These are phyloP conservation scores for Platismatia glauca DNA, from an alignment of 495 filamentous ascomycete species.

Conservation along the genomic window DNA sequence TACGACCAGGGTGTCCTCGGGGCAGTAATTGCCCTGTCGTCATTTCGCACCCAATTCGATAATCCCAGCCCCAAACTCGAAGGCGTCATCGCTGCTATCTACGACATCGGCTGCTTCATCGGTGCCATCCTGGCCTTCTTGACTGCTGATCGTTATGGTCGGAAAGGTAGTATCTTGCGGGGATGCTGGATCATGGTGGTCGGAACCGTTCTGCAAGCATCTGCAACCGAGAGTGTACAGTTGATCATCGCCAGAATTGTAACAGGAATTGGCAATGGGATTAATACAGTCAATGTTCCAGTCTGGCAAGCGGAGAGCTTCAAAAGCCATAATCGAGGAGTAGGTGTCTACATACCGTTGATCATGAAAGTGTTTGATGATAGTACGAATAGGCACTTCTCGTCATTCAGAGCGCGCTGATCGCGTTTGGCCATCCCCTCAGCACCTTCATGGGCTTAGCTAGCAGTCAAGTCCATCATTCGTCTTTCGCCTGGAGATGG, in stretches of 20 bases:
- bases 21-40: constrained; percentile 45
- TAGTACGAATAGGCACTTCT: constrained; percentile 17
- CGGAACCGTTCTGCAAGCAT: constrained; percentile 31
- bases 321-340: constrained; percentile 24
- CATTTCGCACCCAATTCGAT: constrained; percentile 43
- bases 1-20: constrained; percentile 52
- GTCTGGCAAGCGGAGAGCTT: constrained; percentile 25
- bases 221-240: constrained; percentile 29
- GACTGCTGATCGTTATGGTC: constrained; percentile 35
- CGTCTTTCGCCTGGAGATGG: constrained; percentile 24
- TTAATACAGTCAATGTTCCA: constrained; percentile 24
- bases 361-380: neutral
- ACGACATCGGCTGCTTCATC: constrained; percentile 40
- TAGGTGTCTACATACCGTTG: neutral
- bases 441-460: constrained; percentile 26
- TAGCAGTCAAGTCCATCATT: constrained; percentile 20
- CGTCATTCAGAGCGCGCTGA: constrained; percentile 22
- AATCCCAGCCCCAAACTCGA: constrained; percentile 32
- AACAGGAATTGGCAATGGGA: constrained; percentile 28
- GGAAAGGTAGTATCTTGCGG: constrained; percentile 35
- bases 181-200: constrained; percentile 38
- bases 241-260: constrained; percentile 37
- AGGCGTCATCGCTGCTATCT: constrained; percentile 38
- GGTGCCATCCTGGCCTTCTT: constrained; percentile 38
- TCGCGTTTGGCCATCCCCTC: constrained; percentile 22